phyloP scores from a whole-genome alignment of 345 rosid species.

The Lepidium africanum region DNA sequence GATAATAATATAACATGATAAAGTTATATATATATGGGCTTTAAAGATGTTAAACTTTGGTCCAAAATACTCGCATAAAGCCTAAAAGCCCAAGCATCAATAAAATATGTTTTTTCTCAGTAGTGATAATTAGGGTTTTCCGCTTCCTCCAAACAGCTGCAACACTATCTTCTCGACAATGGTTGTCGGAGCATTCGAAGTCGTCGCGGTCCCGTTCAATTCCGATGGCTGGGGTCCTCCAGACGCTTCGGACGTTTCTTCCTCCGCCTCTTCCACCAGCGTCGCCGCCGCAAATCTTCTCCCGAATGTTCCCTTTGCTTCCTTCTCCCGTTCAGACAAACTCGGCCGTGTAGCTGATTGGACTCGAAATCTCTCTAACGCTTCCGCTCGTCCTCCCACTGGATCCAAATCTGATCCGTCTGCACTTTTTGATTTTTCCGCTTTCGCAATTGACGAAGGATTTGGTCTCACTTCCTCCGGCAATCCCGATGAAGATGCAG shows the following conservation, averaged over 20 bases:
- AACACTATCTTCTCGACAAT: conserved; percentile 14
- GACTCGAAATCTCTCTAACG: conserved; percentile 47
- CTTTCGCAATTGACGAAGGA: conserved; percentile 46
- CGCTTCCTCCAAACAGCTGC: neutral
- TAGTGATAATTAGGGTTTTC: conserved; percentile 3
- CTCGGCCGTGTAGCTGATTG: conserved; percentile 88
- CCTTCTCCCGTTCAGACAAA: conserved; percentile 87
- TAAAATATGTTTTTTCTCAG: neutral
- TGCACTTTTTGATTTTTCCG: conserved; percentile 67
- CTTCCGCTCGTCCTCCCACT: conserved; percentile 22
- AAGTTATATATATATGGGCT: neutral
- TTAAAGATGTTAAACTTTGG: neutral
- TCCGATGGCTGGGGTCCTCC: conserved; percentile 96
- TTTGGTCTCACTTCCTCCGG: conserved; percentile 32
- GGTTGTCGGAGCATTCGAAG: conserved; percentile 45
- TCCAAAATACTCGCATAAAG: neutral
- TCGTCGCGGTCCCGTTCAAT: conserved; percentile 72
- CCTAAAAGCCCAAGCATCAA: neutral
- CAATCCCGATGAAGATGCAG: conserved; percentile 57
- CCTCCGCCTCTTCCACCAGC: conserved; percentile 35
- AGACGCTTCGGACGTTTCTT: conserved; percentile 7
- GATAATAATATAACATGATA: neutral
- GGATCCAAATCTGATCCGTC: conserved; percentile 23
- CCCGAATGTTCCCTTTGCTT: conserved; percentile 55
- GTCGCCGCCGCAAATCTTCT: conserved; percentile 40